Percentiles rank a stretch among this genome's conserved stretches.
Evolutionary conservation across 345 rosid species (phyloP).

Genomic region (Citrus glauca): DNA sequence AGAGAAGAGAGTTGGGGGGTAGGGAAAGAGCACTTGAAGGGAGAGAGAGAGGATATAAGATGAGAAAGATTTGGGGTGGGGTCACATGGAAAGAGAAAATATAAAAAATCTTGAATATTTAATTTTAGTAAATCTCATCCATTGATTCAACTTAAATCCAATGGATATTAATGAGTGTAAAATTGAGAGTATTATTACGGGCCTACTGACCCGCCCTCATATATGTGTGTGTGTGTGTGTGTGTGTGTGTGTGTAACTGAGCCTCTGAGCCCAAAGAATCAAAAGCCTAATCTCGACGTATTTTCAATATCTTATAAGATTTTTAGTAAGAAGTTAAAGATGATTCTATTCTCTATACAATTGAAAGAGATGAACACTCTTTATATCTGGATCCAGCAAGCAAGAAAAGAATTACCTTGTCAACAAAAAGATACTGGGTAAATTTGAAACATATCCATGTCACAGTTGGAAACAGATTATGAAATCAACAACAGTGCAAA

Average conservation of each 20-base stretch:
- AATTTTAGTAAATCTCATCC: too few relatives aligned
- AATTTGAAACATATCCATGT: background rate
- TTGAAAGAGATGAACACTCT: background rate
- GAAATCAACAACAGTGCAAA: background rate
- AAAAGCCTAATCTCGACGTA: background rate
- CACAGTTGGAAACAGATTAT: background rate
- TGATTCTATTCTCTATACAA: background rate
- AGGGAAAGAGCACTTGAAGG: too few relatives aligned
- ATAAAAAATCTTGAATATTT: too few relatives aligned
- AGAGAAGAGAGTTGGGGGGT: too few relatives aligned
- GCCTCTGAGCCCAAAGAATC: background rate
- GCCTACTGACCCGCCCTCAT: too few relatives aligned
- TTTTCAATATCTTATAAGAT: background rate
- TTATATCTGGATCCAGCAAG: conserved; percentile 1
- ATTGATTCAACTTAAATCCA: too few relatives aligned
- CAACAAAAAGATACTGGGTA: background rate
- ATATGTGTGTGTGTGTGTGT: background rate
- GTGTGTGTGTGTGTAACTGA: too few relatives aligned
- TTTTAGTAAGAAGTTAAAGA: background rate
- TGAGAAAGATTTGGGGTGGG: too few relatives aligned
- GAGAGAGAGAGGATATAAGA: too few relatives aligned
- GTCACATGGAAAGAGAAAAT: too few relatives aligned
- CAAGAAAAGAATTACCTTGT: background rate
- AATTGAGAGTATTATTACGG: too few relatives aligned
- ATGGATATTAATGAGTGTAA: too few relatives aligned